Percentiles rank a stretch among this genome's conserved stretches.
Conservation (phyloP, 257 asterid genomes). For the Knoxia roxburghii region DNA sequence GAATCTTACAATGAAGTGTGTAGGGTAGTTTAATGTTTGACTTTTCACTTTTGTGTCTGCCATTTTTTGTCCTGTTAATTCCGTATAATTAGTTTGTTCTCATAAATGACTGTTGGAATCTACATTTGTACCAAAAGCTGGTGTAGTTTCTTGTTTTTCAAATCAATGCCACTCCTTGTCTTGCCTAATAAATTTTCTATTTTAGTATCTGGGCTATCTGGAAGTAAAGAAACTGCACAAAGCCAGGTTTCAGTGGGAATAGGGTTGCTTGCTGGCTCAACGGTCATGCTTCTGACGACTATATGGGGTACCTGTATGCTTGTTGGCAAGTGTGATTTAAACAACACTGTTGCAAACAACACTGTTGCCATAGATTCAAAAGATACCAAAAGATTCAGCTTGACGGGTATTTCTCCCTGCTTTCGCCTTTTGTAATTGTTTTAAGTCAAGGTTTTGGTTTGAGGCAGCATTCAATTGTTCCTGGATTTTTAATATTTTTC, state of each 20-base stretch:
- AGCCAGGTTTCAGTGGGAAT: slow-evolving; percentile 94
- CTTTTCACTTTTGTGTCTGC: neutral
- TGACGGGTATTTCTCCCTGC: slow-evolving; percentile 44
- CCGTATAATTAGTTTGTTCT: neutral
- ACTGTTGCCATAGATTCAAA: slow-evolving; percentile 42
- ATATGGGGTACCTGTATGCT: slow-evolving; percentile 84
- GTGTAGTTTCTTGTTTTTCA: neutral
- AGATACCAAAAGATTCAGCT: slow-evolving; percentile 59
- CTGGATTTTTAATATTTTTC: too few relatives aligned
- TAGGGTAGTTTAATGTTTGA: too few relatives aligned
- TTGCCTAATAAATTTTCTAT: neutral
- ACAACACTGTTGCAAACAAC: slow-evolving; percentile 40
- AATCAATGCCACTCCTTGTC: neutral
- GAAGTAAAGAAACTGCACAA: slow-evolving; percentile 70
- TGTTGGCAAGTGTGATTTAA: slow-evolving; percentile 77
- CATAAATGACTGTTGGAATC: neutral
- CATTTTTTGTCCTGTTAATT: neutral
- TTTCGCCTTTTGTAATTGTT: slow-evolving; percentile 3
- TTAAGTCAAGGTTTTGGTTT: neutral
- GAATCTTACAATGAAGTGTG: too few relatives aligned
- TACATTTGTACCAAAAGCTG: neutral
- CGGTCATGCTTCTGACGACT: slow-evolving; percentile 85
- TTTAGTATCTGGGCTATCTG: slow-evolving; percentile 85
- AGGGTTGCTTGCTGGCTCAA: slow-evolving; percentile 95
- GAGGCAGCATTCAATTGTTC: neutral